Evolutionary conservation across 441 rosid genomes (phyloP).

Genomic region (Gossypium aridum): DNA sequence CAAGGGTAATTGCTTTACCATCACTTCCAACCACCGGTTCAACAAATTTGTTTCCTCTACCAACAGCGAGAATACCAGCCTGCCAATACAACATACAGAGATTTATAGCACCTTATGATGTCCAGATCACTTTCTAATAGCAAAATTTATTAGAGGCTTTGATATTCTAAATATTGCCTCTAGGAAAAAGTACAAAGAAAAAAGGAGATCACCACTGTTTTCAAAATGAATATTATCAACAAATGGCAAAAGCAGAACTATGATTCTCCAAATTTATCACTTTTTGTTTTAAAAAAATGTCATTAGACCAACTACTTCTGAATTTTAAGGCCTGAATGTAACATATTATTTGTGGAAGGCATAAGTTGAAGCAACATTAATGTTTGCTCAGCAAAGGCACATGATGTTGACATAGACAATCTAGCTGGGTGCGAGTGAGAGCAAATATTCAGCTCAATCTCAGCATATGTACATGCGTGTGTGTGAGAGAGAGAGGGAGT

Average conservation of each 20-base stretch:
- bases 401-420: neutral
- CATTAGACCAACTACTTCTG: neutral
- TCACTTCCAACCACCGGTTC: constrained; percentile 66
- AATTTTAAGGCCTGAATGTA: neutral
- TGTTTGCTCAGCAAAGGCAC: neutral
- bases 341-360: neutral
- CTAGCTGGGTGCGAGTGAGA: neutral
- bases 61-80: constrained; percentile 96
- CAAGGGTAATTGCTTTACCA: constrained; percentile 41
- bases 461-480: neutral
- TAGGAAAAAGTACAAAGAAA: neutral
- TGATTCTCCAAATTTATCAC: neutral
- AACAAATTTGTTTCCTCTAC: constrained; percentile 86
- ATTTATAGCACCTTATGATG: neutral
- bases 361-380: neutral
- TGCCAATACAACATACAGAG: constrained; percentile 25
- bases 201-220: neutral
- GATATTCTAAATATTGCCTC: neutral
- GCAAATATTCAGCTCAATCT: neutral
- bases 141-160: neutral
- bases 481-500: constrained; percentile 13
- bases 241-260: neutral
- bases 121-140: neutral
- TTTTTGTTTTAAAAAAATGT: neutral
- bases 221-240: neutral